A percentile compares a stretch with the other conserved stretches of the same genome.
Evolutionary conservation across 2,329 filamentous ascomycete species (phyloP).

Genomic region (Aspergillus amoenus): DNA sequence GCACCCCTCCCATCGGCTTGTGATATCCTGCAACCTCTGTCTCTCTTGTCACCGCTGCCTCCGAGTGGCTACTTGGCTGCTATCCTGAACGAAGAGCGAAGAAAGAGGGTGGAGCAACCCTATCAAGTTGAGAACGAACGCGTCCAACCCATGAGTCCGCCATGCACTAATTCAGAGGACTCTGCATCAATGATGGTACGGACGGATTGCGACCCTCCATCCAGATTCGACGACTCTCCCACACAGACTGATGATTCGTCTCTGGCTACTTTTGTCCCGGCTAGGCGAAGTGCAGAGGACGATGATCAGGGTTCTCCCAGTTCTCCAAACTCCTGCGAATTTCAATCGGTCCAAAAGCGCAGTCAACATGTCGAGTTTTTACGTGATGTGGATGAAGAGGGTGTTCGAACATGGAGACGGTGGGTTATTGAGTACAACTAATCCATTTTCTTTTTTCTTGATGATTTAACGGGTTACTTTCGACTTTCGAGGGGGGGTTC

Average conservation of each 20-base stretch:
- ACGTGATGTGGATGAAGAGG: slow-evolving; percentile 30
- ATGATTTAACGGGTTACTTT: background rate
- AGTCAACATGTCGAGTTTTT: slow-evolving; percentile 34
- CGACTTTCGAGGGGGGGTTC: background rate
- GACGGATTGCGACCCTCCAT: slow-evolving; percentile 7
- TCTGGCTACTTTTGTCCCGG: slow-evolving; percentile 11
- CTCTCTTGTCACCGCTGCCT: slow-evolving; percentile 21
- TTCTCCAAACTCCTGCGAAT: slow-evolving; percentile 10
- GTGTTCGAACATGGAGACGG: slow-evolving; percentile 34
- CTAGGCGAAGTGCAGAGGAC: slow-evolving; percentile 11
- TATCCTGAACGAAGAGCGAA: slow-evolving; percentile 16
- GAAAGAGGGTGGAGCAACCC: slow-evolving; percentile 7
- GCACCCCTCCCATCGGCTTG: slow-evolving; percentile 22
- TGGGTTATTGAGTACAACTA: slow-evolving; percentile 38
- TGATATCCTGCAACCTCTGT: slow-evolving; percentile 26
- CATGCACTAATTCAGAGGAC: background rate
- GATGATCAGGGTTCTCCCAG: slow-evolving; percentile 11
- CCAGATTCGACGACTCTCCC: slow-evolving; percentile 10
- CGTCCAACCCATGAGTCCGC: background rate
- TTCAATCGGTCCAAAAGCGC: slow-evolving; percentile 25
- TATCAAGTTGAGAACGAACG: slow-evolving; percentile 4
- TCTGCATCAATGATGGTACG: slow-evolving; percentile 3
- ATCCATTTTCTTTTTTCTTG: background rate
- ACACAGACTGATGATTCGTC: slow-evolving; percentile 12
- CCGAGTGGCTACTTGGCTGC: slow-evolving; percentile 26